Percentiles rank a stretch among this genome's conserved stretches.
Conservation (phyloP, 306 rosid species). For the Dalbergia cultrata region DNA sequence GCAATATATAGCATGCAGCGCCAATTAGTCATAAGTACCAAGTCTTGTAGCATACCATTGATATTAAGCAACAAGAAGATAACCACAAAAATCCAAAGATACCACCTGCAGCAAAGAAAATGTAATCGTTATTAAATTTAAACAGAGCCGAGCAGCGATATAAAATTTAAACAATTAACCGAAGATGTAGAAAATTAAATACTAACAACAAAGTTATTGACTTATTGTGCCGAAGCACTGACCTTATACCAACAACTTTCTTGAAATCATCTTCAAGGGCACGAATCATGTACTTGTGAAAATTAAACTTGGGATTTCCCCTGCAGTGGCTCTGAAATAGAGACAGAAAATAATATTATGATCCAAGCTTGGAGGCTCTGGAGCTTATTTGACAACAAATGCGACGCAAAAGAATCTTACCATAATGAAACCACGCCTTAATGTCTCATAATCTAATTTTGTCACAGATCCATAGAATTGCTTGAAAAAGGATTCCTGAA, state of each 20-base stretch:
- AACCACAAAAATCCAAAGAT: conserved; percentile 88
- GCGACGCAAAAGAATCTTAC: conserved; percentile 51
- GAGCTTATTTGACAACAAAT: conserved; percentile 6
- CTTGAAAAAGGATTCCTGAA: conserved; percentile 81
- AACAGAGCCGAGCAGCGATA: background rate
- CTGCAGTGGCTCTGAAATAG: conserved; percentile 77
- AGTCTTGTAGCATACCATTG: conserved; percentile 60
- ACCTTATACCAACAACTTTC: conserved; percentile 93
- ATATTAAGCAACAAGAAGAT: conserved; percentile 83
- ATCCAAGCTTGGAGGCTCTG: background rate
- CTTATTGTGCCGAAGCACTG: conserved; percentile 39
- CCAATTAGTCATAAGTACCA: background rate
- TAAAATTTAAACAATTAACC: background rate
- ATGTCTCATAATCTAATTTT: conserved; percentile 71
- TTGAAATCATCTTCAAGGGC: conserved; percentile 95
- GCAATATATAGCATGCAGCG: background rate
- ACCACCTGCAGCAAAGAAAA: conserved; percentile 76
- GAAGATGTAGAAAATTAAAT: conserved; percentile 35
- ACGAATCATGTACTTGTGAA: conserved; percentile 88
- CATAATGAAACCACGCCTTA: conserved; percentile 87
- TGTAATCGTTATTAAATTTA: conserved; percentile 37
- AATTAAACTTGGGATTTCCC: conserved; percentile 77
- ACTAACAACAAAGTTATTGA: background rate
- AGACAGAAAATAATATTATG: conserved; percentile 16
- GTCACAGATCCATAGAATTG: conserved; percentile 91